phyloP scores from a whole-genome alignment of 225 moss, liverwort and hornwort species.

The Sphagnum contortum region DNA sequence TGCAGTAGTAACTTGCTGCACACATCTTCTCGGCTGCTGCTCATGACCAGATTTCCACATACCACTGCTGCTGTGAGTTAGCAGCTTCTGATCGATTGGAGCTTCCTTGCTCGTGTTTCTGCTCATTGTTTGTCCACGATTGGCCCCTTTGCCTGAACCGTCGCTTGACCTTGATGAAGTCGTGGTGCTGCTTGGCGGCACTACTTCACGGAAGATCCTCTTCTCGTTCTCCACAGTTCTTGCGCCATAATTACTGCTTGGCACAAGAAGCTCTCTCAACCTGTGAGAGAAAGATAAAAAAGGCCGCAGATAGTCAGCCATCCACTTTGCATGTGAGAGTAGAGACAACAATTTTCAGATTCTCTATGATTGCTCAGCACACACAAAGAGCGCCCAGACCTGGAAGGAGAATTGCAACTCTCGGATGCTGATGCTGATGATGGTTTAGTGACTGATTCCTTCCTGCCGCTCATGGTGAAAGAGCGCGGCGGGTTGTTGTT shows the following conservation, averaged over 20 bases:
- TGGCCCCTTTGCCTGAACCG: conserved; percentile 21
- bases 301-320: not conserved
- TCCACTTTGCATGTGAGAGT: not conserved
- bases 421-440: conserved; percentile 12
- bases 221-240: conserved; percentile 37
- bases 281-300: conserved; percentile 3
- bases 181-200: conserved; percentile 16
- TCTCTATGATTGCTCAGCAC: not conserved
- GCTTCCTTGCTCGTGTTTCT: conserved; percentile 21
- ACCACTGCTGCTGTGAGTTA: conserved; percentile 30
- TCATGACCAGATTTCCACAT: too few relatives aligned
- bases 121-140: too few relatives aligned
- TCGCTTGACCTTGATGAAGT: conserved; percentile 27
- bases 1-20: conserved; percentile 17
- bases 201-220: conserved; percentile 20
- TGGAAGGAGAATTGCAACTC: conserved; percentile 8
- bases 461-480: conserved; percentile 25
- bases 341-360: not conserved
- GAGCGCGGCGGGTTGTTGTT: not conserved
- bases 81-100: conserved; percentile 32
- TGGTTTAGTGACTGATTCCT: conserved; percentile 9
- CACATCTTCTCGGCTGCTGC: conserved; percentile 6
- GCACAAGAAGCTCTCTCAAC: conserved; percentile 18
- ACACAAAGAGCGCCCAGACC: conserved; percentile 1
- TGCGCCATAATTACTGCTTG: conserved; percentile 1